phyloP scores from a whole-genome alignment of 2,329 filamentous ascomycete species.

The Exophiala oligosperma region DNA sequence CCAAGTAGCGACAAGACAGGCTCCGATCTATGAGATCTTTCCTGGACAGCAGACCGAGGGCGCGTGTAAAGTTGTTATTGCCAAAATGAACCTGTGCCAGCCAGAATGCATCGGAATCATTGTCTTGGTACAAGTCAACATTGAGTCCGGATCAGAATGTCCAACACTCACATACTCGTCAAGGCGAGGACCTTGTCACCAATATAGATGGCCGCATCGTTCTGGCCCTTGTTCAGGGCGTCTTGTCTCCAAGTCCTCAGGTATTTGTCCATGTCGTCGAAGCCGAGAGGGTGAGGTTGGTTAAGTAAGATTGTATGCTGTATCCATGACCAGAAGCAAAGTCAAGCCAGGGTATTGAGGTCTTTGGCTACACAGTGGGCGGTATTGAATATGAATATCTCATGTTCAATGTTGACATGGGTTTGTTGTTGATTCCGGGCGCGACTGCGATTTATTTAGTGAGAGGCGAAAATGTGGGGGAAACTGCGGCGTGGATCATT shows the following conservation, averaged over 20 bases:
- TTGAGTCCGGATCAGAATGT: not conserved
- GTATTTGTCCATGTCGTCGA: conserved; percentile 78
- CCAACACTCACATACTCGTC: conserved; percentile 66
- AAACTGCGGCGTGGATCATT: conserved; percentile 5
- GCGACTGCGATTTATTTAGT: no score
- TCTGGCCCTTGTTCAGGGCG: conserved; percentile 91
- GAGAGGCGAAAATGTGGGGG: conserved; percentile 9
- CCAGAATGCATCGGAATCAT: conserved; percentile 94
- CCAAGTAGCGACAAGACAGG: conserved; percentile 86
- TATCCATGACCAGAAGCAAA: not conserved
- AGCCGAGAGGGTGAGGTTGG: not conserved
- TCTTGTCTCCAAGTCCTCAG: conserved; percentile 93
- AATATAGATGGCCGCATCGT: conserved; percentile 94
- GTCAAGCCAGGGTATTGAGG: not conserved
- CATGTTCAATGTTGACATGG: not conserved
- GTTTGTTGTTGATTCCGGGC: no score
- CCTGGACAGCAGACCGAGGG: conserved; percentile 79
- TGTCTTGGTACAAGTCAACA: conserved; percentile 57
- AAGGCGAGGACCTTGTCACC: conserved; percentile 95
- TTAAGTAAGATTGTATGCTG: not conserved
- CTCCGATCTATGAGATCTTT: conserved; percentile 80
- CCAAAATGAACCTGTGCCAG: conserved; percentile 97
- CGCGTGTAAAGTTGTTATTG: conserved; percentile 90
- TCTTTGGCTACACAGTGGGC: no score
- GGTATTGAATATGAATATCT: not conserved